Evolutionary conservation across 2,329 filamentous ascomycete genomes (phyloP), one percentile per base, ranked within the genome.

Genomic region (Claviceps paspali): DNA sequence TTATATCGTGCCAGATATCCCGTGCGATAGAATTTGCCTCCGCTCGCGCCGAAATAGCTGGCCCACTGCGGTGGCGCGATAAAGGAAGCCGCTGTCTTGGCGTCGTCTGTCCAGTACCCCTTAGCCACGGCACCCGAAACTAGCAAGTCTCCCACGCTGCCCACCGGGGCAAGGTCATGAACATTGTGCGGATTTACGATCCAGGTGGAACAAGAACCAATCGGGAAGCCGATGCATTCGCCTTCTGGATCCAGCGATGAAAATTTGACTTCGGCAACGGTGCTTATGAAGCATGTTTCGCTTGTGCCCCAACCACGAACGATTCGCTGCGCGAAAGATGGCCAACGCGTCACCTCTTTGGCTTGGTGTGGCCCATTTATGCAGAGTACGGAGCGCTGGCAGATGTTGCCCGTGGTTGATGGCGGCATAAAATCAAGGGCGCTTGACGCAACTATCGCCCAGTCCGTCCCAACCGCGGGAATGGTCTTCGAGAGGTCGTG

Each of bases 51-150:
- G n/a, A 34, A 41, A 11, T 17, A 35, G 14, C 26, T n/a, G 17
- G 37, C 32, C 39, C 39, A 41, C 7, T 62, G 3, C 29, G 46
- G 45, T 6, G 34, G 31, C 7, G 43, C 23, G 22, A 50, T 43
- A 17, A 49, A 50, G 3, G 39, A 41, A 9, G 41, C 42, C 12
- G 50, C 49, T 1, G 61, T 63, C 41, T 61, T 62, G 33, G 52
- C 48, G 1, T 48, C 49, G 18, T 64, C 59, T 38, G 59, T 56
- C 26, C 61, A 48, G 38, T 65, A 65, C 28, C 60, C 58, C 23
- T 56, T 47, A 24, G 60, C 60, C 27, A 64, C 52, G 6, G 59
- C 58, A 3, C 49, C 49, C 24, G 46, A 44, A 19, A 53, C 42
- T 3, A 52, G 37, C 23, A 56, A 39, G 36, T 55, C 53, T 9